These are phyloP conservation scores for Endotrypanum monterogeii DNA, from an alignment of 208 protist species.

Conservation along the genomic window DNA sequence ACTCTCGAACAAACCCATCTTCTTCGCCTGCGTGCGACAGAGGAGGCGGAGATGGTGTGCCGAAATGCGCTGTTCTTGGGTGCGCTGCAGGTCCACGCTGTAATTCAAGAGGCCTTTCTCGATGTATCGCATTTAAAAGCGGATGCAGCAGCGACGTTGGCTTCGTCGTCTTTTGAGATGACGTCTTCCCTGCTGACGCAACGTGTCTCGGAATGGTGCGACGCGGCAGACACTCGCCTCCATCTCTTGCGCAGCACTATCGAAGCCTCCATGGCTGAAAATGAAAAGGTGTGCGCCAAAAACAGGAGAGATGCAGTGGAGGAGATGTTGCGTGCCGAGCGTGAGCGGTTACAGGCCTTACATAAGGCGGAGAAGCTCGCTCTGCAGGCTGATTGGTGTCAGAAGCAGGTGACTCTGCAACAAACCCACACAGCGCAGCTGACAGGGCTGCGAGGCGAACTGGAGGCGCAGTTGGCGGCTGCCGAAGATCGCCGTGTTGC, in stretches of 20 bases:
- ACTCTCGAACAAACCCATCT: neutral
- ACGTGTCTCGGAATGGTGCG: conserved; percentile 1
- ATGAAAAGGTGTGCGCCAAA: neutral
- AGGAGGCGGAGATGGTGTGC: neutral
- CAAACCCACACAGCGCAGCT: conserved; percentile 22
- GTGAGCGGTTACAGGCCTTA: conserved; percentile 1
- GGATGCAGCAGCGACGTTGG: neutral
- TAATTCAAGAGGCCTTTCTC: neutral
- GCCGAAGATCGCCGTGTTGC: conserved; percentile 11
- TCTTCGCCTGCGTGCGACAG: neutral
- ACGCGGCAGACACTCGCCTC: neutral
- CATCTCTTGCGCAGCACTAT: neutral
- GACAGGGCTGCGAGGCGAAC: conserved; percentile 11
- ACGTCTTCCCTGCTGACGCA: neutral
- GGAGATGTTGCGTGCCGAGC: neutral
- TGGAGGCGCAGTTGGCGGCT: neutral
- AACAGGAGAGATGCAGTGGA: neutral
- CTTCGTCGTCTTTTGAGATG: neutral
- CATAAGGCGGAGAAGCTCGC: conserved; percentile 5
- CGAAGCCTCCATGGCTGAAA: neutral
- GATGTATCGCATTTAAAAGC: neutral
- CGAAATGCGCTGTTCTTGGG: conserved; percentile 7
- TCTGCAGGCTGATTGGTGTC: conserved; percentile 4
- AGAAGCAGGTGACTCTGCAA: conserved; percentile 8
- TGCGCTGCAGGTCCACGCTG: neutral